A percentile compares a stretch with the other conserved stretches of the same genome.
These are phyloP conservation scores for Fusarium sp. DNA, from an alignment of 2,329 filamentous ascomycete species.

Conservation along the genomic window DNA sequence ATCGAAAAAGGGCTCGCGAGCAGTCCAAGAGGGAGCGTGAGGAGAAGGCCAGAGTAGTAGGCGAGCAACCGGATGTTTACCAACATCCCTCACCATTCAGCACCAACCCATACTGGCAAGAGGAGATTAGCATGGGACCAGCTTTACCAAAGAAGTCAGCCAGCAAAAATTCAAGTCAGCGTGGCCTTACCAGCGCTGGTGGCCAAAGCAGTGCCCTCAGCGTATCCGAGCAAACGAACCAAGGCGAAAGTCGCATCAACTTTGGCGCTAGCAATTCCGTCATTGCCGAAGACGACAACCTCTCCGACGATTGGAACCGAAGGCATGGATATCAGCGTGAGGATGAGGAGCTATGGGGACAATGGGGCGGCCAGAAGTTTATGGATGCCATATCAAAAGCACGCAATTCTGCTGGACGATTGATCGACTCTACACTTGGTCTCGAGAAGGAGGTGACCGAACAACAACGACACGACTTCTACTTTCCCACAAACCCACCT, in stretches of 20 bases:
- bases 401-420: constrained; percentile 68
- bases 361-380: constrained; percentile 70
- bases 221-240: constrained; percentile 57
- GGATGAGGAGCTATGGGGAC: constrained; percentile 89
- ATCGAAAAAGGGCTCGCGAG: constrained; percentile 78
- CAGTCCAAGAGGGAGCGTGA: constrained; percentile 78
- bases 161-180: constrained; percentile 72
- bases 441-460: constrained; percentile 68
- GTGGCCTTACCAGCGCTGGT: constrained; percentile 71
- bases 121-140: constrained; percentile 88
- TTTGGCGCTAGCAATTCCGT: constrained; percentile 51
- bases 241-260: constrained; percentile 56
- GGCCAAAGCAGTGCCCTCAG: constrained; percentile 67
- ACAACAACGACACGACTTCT: constrained; percentile 72
- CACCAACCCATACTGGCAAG: constrained; percentile 90
- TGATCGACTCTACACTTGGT: constrained; percentile 67
- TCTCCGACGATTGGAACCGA: constrained; percentile 76
- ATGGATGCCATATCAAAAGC: constrained; percentile 73
- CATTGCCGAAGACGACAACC: constrained; percentile 57
- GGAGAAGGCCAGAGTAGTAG: constrained; percentile 75
- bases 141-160: constrained; percentile 75
- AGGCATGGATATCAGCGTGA: constrained; percentile 84
- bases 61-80: constrained; percentile 81
- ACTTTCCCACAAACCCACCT: constrained; percentile 76
- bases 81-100: constrained; percentile 85